phyloP scores from a whole-genome alignment of 148 eudicot species.

The Salicornia ramosissima region DNA sequence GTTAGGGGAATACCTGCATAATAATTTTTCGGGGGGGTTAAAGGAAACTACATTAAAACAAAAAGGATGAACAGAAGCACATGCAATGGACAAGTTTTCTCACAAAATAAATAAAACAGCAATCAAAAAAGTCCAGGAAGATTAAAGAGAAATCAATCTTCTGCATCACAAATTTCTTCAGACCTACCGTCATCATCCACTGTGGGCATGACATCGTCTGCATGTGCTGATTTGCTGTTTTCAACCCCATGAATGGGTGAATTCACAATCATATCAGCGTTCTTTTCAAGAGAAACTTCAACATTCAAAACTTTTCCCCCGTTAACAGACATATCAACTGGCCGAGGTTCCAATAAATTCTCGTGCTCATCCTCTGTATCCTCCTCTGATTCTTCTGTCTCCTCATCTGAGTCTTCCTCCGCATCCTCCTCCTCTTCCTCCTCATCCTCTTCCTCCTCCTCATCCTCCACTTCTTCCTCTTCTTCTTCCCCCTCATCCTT shows the following conservation, averaged over 20 bases:
- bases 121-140: background rate
- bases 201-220: background rate
- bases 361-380: slow-evolving; percentile 25
- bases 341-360: slow-evolving; percentile 10
- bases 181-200: slow-evolving; percentile 19
- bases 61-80: background rate
- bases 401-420: slow-evolving; percentile 20
- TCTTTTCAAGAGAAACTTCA: slow-evolving; percentile 20
- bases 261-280: slow-evolving; percentile 1
- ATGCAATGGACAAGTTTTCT: slow-evolving; percentile 1
- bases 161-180: background rate
- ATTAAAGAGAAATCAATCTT: background rate
- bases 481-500: slow-evolving; percentile 10
- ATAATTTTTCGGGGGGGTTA: background rate
- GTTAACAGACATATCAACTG: slow-evolving; percentile 10
- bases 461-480: slow-evolving; percentile 6
- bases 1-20: slow-evolving; percentile 8
- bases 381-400: slow-evolving; percentile 22
- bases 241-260: slow-evolving; percentile 19
- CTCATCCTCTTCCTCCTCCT: slow-evolving; percentile 7
- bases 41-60: background rate
- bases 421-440: background rate
- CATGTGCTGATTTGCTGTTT: slow-evolving; percentile 1
- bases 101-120: background rate
- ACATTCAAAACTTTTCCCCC: slow-evolving; percentile 16